Evolutionary conservation across 192 early-diverging fungal species (phyloP).

Genomic region (Linnemannia elongata): DNA sequence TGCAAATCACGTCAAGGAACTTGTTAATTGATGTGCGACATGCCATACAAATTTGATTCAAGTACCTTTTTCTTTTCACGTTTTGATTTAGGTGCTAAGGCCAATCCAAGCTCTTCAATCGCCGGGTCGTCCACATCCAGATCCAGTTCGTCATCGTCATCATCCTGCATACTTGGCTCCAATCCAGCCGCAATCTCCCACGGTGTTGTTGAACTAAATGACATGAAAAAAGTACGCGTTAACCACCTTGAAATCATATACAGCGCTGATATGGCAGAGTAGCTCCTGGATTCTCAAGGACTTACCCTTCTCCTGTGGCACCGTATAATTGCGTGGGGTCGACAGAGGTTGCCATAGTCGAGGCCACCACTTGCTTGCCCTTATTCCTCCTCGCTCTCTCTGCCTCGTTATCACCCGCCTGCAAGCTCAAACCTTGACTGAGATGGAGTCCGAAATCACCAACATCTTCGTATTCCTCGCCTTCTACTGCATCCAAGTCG

Average conservation of each 20-base stretch:
- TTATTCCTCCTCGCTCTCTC: neutral
- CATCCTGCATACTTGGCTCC: slow-evolving; percentile 9
- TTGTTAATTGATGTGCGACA: neutral
- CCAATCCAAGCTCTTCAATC: slow-evolving; percentile 44
- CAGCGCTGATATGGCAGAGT: neutral
- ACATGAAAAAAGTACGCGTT: neutral
- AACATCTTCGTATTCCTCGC: neutral
- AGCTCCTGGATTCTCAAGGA: neutral
- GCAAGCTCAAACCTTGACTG: neutral
- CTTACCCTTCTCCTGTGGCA: slow-evolving; percentile 25
- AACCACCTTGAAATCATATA: neutral
- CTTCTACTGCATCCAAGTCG: slow-evolving; percentile 31
- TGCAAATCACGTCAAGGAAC: neutral
- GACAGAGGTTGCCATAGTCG: slow-evolving; percentile 22
- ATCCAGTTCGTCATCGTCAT: slow-evolving; percentile 42
- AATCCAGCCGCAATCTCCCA: slow-evolving; percentile 28
- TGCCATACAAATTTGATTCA: neutral
- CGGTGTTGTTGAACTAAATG: slow-evolving; percentile 10
- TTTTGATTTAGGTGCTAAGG: slow-evolving; percentile 37
- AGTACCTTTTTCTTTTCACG: slow-evolving; percentile 42
- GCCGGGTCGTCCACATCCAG: slow-evolving; percentile 44
- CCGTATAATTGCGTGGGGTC: slow-evolving; percentile 33
- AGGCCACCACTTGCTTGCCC: slow-evolving; percentile 10
- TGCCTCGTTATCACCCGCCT: neutral
- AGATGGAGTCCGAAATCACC: slow-evolving; percentile 8